These are phyloP conservation scores for Melastoma candidum DNA, from an alignment of 441 rosid species.

Conservation along the genomic window DNA sequence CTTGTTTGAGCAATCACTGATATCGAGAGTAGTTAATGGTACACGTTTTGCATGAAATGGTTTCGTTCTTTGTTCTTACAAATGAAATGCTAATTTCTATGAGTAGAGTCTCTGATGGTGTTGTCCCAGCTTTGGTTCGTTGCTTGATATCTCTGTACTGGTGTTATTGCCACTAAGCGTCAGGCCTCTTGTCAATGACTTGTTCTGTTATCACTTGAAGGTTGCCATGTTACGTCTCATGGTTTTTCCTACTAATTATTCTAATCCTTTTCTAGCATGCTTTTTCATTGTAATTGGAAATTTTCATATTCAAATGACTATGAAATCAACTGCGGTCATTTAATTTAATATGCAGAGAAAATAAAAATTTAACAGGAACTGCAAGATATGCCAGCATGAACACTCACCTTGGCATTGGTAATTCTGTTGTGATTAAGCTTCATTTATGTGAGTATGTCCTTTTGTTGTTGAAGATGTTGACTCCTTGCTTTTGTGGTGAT, in stretches of 20 bases:
- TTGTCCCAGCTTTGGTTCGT: neutral
- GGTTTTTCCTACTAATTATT: neutral
- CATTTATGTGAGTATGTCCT: neutral
- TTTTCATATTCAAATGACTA: neutral
- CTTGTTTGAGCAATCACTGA: neutral
- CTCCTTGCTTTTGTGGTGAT: slow-evolving; percentile 11
- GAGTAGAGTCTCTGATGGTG: neutral
- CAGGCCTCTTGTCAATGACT: neutral
- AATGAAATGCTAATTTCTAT: neutral
- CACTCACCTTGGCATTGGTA: slow-evolving; percentile 97
- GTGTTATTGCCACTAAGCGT: neutral
- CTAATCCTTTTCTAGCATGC: neutral
- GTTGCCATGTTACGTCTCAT: neutral
- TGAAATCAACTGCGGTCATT: neutral
- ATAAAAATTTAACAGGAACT: slow-evolving; percentile 92
- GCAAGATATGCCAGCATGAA: slow-evolving; percentile 99
- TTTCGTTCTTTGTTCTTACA: slow-evolving; percentile 1
- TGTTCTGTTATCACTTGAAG: neutral
- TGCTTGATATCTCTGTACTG: neutral
- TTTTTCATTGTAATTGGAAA: neutral
- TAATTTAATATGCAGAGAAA: slow-evolving; percentile 55
- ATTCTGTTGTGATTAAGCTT: slow-evolving; percentile 4
- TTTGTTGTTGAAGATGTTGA: neutral
- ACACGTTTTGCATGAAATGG: neutral
- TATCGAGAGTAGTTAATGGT: neutral